phyloP scores from a whole-genome alignment of 2,329 filamentous ascomycete genomes.

The Tolypocladium amazonense region DNA sequence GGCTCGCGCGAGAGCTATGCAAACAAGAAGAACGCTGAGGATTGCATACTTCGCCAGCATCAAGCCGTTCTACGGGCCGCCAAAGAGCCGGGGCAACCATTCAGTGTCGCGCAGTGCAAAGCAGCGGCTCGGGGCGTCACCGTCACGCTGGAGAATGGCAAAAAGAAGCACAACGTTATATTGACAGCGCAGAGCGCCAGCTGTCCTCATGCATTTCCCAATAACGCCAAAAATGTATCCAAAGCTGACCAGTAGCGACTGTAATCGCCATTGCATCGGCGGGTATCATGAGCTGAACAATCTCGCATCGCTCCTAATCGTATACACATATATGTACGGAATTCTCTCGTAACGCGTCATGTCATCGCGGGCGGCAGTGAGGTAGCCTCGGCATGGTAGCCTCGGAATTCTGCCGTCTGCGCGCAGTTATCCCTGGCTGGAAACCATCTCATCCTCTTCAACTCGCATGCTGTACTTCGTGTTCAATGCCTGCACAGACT shows the following conservation, averaged over 20 bases:
- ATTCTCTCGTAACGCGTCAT: not conserved
- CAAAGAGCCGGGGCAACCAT: not conserved
- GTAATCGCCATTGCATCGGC: constrained; percentile 2
- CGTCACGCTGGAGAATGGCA: not conserved
- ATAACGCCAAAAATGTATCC: not conserved
- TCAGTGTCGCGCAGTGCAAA: not conserved
- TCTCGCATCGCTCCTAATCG: not conserved
- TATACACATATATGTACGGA: not conserved
- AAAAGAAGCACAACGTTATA: not conserved
- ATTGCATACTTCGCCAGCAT: not conserved
- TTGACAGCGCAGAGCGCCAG: not conserved
- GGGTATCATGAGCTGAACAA: constrained; percentile 1
- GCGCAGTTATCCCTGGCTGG: constrained; percentile 16
- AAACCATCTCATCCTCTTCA: constrained; percentile 67
- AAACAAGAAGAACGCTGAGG: not conserved
- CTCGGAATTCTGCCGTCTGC: not conserved
- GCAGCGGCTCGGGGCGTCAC: not conserved
- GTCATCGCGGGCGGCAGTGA: not conserved
- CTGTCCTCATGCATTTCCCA: not conserved
- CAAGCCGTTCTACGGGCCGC: not conserved
- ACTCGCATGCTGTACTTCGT: constrained; percentile 38
- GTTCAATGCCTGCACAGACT: constrained; percentile 54
- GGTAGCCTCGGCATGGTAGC: not conserved
- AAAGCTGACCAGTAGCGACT: not conserved
- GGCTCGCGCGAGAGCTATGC: not conserved